Conservation (phyloP, 495 filamentous ascomycete genomes). For the Trichoderma erinaceum region DNA sequence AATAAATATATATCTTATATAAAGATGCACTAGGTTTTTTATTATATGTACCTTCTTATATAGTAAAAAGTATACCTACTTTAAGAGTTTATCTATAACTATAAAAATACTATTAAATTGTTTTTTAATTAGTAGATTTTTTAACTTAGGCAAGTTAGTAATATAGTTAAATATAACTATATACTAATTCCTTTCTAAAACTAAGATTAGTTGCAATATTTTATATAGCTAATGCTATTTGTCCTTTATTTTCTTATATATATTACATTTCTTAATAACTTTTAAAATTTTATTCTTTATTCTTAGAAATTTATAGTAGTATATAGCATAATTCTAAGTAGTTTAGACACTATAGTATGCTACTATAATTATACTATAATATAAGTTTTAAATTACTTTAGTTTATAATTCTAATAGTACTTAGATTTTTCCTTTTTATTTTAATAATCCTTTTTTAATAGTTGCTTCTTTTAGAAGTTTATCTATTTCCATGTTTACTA, state of each 20-base stretch:
- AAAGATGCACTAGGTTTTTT: slow-evolving; percentile 9
- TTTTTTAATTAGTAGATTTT: not conserved
- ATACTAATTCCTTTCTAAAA: no score
- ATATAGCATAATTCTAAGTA: slow-evolving; percentile 29
- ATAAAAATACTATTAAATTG: slow-evolving; percentile 27
- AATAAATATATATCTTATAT: slow-evolving; percentile 15
- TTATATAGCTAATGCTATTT: not conserved
- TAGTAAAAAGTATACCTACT: not conserved
- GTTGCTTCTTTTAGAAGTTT: not conserved
- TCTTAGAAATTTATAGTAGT: not conserved
- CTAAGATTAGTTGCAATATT: no score
- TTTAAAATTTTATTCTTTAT: not conserved
- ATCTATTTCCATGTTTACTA: slow-evolving; percentile 26
- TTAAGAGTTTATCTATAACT: slow-evolving; percentile 13
- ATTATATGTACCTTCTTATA: not conserved
- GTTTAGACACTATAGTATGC: slow-evolving; percentile 22
- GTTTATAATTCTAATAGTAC: slow-evolving; percentile 30
- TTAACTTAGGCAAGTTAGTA: no score
- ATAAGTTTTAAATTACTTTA: slow-evolving; percentile 27
- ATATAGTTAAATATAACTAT: no score
- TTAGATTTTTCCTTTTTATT: slow-evolving; percentile 24
- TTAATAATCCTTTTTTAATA: no score
- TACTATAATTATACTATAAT: slow-evolving; percentile 23
- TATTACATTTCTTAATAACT: not conserved
- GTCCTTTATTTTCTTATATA: not conserved